Percentiles rank a stretch among this genome's conserved stretches.
Conservation (phyloP, 2,329 filamentous ascomycete genomes). For the Neopestalotiopsis clavispora region DNA sequence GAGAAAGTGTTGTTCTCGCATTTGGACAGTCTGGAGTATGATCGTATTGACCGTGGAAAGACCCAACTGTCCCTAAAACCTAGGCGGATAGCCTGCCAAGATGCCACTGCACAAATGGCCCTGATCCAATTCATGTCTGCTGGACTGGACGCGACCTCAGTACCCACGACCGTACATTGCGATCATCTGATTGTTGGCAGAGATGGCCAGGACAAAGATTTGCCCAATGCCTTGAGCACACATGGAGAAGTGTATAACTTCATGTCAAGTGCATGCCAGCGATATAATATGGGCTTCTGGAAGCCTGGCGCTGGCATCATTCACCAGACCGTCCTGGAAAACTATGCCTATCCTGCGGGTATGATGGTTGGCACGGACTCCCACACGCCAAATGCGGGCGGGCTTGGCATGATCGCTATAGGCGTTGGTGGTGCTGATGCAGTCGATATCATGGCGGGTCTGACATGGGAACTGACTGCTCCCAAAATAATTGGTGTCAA, state of each 20-base stretch:
- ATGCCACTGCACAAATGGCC: slow-evolving; percentile 98
- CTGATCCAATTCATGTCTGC: slow-evolving; percentile 98
- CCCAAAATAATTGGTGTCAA: slow-evolving; percentile 87
- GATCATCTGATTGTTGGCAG: slow-evolving; percentile 98
- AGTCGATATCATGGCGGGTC: slow-evolving; percentile 93
- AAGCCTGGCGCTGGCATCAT: slow-evolving; percentile 93
- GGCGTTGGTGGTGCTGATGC: slow-evolving; percentile 97
- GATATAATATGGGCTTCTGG: slow-evolving; percentile 96
- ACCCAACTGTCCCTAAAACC: slow-evolving; percentile 97
- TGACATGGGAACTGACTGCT: slow-evolving; percentile 96
- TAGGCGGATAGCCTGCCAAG: slow-evolving; percentile 98
- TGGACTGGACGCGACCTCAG: slow-evolving; percentile 83
- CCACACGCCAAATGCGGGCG: slow-evolving; percentile 97
- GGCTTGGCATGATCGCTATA: slow-evolving; percentile 90
- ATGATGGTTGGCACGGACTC: slow-evolving; percentile 99
- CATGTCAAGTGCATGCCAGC: slow-evolving; percentile 86
- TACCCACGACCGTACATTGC: slow-evolving; percentile 97
- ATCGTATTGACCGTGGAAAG: slow-evolving; percentile 79
- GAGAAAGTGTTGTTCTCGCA: slow-evolving; percentile 99
- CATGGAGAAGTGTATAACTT: slow-evolving; percentile 99
- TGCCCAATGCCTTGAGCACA: slow-evolving; percentile 81
- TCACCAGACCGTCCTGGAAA: slow-evolving; percentile 96
- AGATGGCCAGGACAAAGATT: slow-evolving; percentile 84
- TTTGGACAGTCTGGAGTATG: slow-evolving; percentile 87
- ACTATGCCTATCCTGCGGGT: slow-evolving; percentile 91